phyloP scores from a whole-genome alignment of 2,329 filamentous ascomycete species.

The Didymella pinodella region DNA sequence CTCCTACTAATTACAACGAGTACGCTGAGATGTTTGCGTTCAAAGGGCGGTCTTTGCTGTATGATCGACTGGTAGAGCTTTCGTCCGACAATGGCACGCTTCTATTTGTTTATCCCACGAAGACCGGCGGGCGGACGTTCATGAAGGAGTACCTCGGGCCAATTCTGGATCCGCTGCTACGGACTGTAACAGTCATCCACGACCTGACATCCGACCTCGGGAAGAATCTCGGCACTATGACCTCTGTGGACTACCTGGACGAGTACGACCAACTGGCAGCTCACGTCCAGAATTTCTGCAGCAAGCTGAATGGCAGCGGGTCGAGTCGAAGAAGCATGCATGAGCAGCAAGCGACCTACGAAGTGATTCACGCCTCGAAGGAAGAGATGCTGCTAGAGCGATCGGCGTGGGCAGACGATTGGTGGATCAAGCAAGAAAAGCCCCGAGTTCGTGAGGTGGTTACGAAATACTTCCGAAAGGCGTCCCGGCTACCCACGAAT shows the following conservation, averaged over 20 bases:
- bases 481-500: slow-evolving; percentile 52
- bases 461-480: slow-evolving; percentile 55
- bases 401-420: slow-evolving; percentile 65
- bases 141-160: slow-evolving; percentile 67
- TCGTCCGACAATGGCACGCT: slow-evolving; percentile 65
- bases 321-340: slow-evolving; percentile 39
- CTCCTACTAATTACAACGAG: slow-evolving; percentile 66
- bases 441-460: slow-evolving; percentile 63
- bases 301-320: slow-evolving; percentile 41
- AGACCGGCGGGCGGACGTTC: slow-evolving; percentile 64
- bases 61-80: slow-evolving; percentile 68
- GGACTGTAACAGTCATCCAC: slow-evolving; percentile 66
- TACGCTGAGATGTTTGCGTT: slow-evolving; percentile 66
- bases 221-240: slow-evolving; percentile 62
- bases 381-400: slow-evolving; percentile 61
- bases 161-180: slow-evolving; percentile 67
- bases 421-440: slow-evolving; percentile 72
- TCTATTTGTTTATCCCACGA: slow-evolving; percentile 69
- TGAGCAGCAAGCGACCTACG: slow-evolving; percentile 49
- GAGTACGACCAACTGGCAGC: slow-evolving; percentile 61
- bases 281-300: slow-evolving; percentile 42
- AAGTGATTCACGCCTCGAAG: slow-evolving; percentile 60
- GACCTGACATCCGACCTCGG: slow-evolving; percentile 66
- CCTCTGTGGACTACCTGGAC: slow-evolving; percentile 61
- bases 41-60: slow-evolving; percentile 62